phyloP scores from a whole-genome alignment of 2,329 filamentous ascomycete species.

The Parastagonospora nodorum region DNA sequence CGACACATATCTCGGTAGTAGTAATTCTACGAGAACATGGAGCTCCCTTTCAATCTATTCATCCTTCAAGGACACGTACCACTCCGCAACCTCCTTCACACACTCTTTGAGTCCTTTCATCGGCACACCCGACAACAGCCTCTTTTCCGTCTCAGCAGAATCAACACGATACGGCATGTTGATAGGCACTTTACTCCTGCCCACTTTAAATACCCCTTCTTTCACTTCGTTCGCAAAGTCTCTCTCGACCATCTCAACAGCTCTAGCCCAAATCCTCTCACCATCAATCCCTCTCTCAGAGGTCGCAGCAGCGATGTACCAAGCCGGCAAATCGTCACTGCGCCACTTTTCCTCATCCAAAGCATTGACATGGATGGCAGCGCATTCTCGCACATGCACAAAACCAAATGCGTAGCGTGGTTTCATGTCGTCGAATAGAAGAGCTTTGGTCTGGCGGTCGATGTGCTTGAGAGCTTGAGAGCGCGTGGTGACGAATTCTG shows the following conservation, averaged over 20 bases:
- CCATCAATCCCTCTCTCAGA: slow-evolving; percentile 24
- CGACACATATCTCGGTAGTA: too few species aligned
- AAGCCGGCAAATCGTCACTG: slow-evolving; percentile 26
- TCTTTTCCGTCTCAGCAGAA: slow-evolving; percentile 29
- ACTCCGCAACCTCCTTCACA: slow-evolving; percentile 32
- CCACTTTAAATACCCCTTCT: slow-evolving; percentile 26
- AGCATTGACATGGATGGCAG: slow-evolving; percentile 37
- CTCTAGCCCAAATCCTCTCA: slow-evolving; percentile 27
- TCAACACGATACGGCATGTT: slow-evolving; percentile 43
- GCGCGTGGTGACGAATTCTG: slow-evolving; percentile 31
- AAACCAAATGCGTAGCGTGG: slow-evolving; percentile 43
- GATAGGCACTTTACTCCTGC: slow-evolving; percentile 27
- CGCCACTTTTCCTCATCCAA: slow-evolving; percentile 24
- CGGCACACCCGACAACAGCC: slow-evolving; percentile 22
- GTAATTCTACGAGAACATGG: too few species aligned
- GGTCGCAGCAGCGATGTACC: slow-evolving; percentile 35
- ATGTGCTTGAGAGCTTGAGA: slow-evolving; percentile 24
- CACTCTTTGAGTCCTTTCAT: slow-evolving; percentile 30
- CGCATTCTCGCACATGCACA: slow-evolving; percentile 40
- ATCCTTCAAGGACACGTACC: slow-evolving; percentile 27
- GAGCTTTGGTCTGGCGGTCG: slow-evolving; percentile 39
- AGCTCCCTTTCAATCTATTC: neutral
- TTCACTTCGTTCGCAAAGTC: slow-evolving; percentile 22
- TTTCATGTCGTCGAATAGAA: slow-evolving; percentile 36
- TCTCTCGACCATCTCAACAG: slow-evolving; percentile 23